Percentiles rank a stretch among this genome's conserved stretches.
phyloP scores from a whole-genome alignment of 2,329 filamentous ascomycete genomes.

The Pestalotiopsis sp. region DNA sequence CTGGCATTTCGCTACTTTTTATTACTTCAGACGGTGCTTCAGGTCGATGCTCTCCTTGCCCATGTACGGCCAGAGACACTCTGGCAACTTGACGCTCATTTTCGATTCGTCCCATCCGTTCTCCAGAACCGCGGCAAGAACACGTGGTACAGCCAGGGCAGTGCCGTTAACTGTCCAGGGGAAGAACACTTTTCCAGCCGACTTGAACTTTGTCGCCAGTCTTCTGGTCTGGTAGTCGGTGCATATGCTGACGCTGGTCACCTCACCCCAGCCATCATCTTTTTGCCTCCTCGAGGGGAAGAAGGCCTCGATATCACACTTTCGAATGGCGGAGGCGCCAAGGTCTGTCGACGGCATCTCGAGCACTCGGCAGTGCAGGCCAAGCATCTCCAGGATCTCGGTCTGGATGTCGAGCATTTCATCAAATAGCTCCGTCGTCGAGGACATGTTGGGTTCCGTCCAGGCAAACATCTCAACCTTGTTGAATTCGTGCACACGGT shows the following conservation, averaged over 20 bases:
- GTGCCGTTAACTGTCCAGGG: conserved; percentile 95
- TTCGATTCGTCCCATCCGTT: conserved; percentile 81
- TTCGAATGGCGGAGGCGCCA: conserved; percentile 83
- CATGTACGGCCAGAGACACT: conserved; percentile 85
- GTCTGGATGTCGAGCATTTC: conserved; percentile 88
- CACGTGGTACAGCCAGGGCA: conserved; percentile 85
- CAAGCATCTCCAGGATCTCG: conserved; percentile 77
- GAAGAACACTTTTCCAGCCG: conserved; percentile 64
- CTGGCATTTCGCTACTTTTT: background rate
- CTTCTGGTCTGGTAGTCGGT: conserved; percentile 92
- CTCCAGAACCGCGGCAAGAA: conserved; percentile 87
- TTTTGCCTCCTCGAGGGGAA: conserved; percentile 68
- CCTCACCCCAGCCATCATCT: conserved; percentile 86
- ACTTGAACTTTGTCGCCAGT: conserved; percentile 73
- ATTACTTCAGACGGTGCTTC: conserved; percentile 26
- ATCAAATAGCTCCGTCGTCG: conserved; percentile 67
- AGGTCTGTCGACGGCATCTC: conserved; percentile 92
- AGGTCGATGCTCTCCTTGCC: conserved; percentile 66
- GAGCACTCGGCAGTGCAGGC: conserved; percentile 83
- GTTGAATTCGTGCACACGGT: conserved; percentile 97
- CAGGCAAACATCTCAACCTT: conserved; percentile 98
- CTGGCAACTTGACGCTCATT: conserved; percentile 72
- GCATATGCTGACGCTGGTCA: conserved; percentile 88
- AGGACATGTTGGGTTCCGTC: conserved; percentile 62
- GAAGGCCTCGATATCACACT: conserved; percentile 91